Evolutionary conservation across 176 grass and related monocot species (phyloP).

Genomic region (Eragrostis nindensis): DNA sequence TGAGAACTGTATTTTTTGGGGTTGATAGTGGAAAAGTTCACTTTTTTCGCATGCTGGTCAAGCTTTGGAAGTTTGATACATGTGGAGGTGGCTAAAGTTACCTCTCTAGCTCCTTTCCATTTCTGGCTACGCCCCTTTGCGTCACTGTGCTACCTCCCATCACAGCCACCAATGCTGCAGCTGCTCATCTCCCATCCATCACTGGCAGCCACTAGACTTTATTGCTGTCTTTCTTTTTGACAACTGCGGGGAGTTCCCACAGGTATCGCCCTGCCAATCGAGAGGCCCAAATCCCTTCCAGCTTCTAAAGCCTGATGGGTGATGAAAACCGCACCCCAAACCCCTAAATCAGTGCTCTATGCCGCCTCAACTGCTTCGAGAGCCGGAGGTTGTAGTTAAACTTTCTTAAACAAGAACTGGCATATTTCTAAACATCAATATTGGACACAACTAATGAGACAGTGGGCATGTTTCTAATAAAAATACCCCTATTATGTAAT

Average conservation of each 20-base stretch:
- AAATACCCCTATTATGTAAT: no score
- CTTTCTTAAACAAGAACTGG: neutral
- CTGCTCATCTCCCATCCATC: neutral
- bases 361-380: neutral
- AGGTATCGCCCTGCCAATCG: neutral
- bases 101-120: neutral
- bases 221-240: no score
- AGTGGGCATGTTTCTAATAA: neutral
- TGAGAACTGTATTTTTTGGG: neutral
- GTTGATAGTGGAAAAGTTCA: no score
- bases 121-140: neutral
- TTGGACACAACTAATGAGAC: neutral
- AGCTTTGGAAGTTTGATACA: neutral
- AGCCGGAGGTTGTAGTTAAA: neutral
- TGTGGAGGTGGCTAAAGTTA: neutral
- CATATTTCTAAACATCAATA: constrained; percentile 2
- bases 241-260: no score
- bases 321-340: neutral
- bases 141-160: neutral
- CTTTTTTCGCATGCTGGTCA: neutral
- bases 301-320: neutral
- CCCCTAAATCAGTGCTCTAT: neutral
- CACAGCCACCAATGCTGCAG: neutral
- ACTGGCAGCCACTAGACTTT: neutral
- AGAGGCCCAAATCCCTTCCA: neutral